A percentile compares a stretch with the other conserved stretches of the same genome.
Evolutionary conservation across 2,329 filamentous ascomycete genomes (phyloP).

Genomic region (Pseudonectria foliicola): DNA sequence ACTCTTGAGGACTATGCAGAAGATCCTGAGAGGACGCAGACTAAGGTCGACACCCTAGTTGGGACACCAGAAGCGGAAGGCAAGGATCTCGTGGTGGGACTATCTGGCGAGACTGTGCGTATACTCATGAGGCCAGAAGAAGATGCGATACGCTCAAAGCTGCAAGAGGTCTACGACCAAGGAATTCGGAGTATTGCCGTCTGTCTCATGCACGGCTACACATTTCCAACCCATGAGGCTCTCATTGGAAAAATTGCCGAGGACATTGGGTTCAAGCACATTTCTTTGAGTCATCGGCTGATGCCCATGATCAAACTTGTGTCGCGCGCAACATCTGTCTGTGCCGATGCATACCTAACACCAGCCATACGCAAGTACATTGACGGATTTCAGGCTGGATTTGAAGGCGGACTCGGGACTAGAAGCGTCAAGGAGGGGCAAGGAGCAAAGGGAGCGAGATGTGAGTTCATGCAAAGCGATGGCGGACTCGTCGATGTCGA

Average conservation of each 20-base stretch:
- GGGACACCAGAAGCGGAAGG: slow-evolving; percentile 40
- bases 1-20: slow-evolving; percentile 90
- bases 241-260: slow-evolving; percentile 67
- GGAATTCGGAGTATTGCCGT: slow-evolving; percentile 79
- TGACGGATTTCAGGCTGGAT: slow-evolving; percentile 74
- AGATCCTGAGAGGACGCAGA: slow-evolving; percentile 59
- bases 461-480: slow-evolving; percentile 93
- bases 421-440: slow-evolving; percentile 62
- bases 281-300: slow-evolving; percentile 48
- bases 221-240: slow-evolving; percentile 79
- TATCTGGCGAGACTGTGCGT: slow-evolving; percentile 63
- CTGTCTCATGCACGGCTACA: slow-evolving; percentile 88
- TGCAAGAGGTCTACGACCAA: slow-evolving; percentile 55
- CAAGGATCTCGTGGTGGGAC: slow-evolving; percentile 57
- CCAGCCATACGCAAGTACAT: slow-evolving; percentile 36
- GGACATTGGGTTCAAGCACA: slow-evolving; percentile 68
- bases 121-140: slow-evolving; percentile 55
- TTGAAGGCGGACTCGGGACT: slow-evolving; percentile 71
- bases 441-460: slow-evolving; percentile 65
- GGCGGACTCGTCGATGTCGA: slow-evolving; percentile 68
- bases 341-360: slow-evolving; percentile 38
- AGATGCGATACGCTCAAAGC: slow-evolving; percentile 45
- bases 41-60: slow-evolving; percentile 46
- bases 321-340: slow-evolving; percentile 35
- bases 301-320: slow-evolving; percentile 40